Evolutionary conservation across 2,329 filamentous ascomycete genomes (phyloP).

Genomic region (Akanthomyces muscarius): DNA sequence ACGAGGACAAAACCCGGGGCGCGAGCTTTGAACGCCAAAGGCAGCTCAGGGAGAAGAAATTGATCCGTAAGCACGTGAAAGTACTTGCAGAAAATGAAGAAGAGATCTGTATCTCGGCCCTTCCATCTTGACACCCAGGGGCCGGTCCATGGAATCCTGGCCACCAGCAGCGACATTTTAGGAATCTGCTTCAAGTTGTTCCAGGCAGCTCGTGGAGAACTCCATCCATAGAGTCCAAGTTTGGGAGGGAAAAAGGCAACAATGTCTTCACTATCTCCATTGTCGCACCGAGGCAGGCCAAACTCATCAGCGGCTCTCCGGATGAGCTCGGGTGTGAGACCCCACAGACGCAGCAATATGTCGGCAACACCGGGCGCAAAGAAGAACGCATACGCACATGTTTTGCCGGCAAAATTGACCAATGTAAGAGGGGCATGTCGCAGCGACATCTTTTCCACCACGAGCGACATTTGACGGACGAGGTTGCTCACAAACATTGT

Average conservation of each 20-base stretch:
- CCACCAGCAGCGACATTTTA: constrained; percentile 61
- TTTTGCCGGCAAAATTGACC: constrained; percentile 84
- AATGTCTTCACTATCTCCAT: constrained; percentile 60
- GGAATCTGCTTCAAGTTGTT: constrained; percentile 62
- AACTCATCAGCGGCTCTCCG: constrained; percentile 69
- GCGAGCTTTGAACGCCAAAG: constrained; percentile 53
- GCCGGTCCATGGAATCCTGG: constrained; percentile 77
- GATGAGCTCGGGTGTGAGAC: constrained; percentile 62
- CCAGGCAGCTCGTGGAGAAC: constrained; percentile 45
- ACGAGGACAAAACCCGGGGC: constrained; percentile 76
- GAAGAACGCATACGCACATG: constrained; percentile 88
- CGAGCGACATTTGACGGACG: constrained; percentile 75
- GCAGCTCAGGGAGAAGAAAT: constrained; percentile 56
- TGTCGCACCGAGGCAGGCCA: constrained; percentile 54
- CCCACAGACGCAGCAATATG: constrained; percentile 78
- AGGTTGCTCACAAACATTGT: constrained; percentile 83
- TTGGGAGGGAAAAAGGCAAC: constrained; percentile 64
- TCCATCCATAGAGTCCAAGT: constrained; percentile 56
- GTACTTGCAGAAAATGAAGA: constrained; percentile 89
- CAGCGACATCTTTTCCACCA: constrained; percentile 84
- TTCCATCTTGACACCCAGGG: constrained; percentile 83
- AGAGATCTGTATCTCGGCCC: constrained; percentile 80
- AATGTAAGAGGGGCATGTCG: constrained; percentile 62
- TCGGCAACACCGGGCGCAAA: constrained; percentile 86
- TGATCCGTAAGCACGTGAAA: constrained; percentile 77